Percentiles rank a stretch among this genome's conserved stretches.
phyloP scores from a whole-genome alignment of 352 stramenopile species.

The Phytophthora pseudosyringae region DNA sequence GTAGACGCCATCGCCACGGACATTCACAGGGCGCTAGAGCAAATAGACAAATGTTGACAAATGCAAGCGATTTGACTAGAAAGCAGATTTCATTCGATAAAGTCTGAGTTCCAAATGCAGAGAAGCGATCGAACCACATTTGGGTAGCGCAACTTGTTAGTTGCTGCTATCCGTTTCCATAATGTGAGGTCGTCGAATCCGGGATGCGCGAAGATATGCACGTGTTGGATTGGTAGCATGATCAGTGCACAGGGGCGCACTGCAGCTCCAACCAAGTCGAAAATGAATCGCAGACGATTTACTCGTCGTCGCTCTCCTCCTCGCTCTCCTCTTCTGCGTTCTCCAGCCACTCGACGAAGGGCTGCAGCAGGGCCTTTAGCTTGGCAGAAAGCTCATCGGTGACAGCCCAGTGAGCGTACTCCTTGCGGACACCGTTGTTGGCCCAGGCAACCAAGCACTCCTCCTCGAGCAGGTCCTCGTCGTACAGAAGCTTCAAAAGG shows the following conservation, averaged over 20 bases:
- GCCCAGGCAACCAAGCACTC: conserved; percentile 95
- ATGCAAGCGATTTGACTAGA: neutral
- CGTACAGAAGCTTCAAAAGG: conserved; percentile 97
- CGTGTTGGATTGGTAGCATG: conserved; percentile 13
- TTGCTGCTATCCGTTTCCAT: neutral
- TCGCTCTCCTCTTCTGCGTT: conserved; percentile 94
- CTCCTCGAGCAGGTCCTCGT: conserved; percentile 96
- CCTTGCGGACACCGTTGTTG: conserved; percentile 66
- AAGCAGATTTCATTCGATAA: conserved; percentile 26
- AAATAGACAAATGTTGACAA: conserved; percentile 6
- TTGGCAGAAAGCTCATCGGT: conserved; percentile 86
- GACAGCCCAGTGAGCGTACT: conserved; percentile 90
- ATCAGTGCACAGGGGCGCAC: neutral
- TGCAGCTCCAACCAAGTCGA: conserved; percentile 7
- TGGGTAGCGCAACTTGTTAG: neutral
- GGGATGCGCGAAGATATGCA: conserved; percentile 18
- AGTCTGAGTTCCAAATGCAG: conserved; percentile 5
- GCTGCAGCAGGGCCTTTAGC: conserved; percentile 90
- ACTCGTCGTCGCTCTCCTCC: conserved; percentile 71
- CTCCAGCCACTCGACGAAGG: conserved; percentile 97
- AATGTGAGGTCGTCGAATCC: neutral
- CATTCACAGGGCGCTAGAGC: conserved; percentile 4
- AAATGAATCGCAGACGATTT: conserved; percentile 25
- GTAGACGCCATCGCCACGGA: conserved; percentile 22
- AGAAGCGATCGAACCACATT: neutral